Conservation (phyloP, 345 rosid genomes). For the Populus simonii region DNA sequence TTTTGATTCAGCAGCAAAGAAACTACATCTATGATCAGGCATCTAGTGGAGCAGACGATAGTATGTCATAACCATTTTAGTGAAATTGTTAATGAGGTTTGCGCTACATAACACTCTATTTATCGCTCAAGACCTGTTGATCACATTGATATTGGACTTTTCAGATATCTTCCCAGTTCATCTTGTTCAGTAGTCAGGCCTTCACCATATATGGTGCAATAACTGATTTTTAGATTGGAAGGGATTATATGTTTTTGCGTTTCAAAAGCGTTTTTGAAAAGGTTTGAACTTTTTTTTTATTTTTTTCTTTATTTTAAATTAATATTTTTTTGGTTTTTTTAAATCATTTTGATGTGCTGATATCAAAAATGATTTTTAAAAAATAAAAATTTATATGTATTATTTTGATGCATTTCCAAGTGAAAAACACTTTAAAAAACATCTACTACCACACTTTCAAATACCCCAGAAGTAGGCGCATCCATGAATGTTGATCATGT, state of each 20-base stretch:
- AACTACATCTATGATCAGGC: conserved; percentile 30
- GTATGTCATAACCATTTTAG: not conserved
- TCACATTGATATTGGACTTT: not conserved
- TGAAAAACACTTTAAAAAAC: no score
- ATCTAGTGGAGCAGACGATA: not conserved
- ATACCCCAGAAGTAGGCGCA: not conserved
- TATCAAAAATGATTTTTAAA: no score
- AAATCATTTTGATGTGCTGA: no score
- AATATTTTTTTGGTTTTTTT: no score
- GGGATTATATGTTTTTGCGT: not conserved
- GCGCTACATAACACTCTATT: not conserved
- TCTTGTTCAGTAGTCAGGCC: not conserved
- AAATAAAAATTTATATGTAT: no score
- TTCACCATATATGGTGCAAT: no score
- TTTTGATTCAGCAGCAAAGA: conserved; percentile 42
- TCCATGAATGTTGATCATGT: not conserved
- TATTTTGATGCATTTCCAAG: no score
- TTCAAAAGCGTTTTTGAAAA: no score
- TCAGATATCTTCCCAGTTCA: not conserved
- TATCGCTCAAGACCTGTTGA: conserved; percentile 1
- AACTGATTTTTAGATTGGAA: not conserved
- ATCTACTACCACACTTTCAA: no score
- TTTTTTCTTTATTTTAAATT: no score
- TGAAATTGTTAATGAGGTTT: not conserved
- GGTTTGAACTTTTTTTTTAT: no score